Percentiles rank a stretch among this genome's conserved stretches.
phyloP scores from a whole-genome alignment of 2,329 filamentous ascomycete genomes.

The Penicillium sp. region DNA sequence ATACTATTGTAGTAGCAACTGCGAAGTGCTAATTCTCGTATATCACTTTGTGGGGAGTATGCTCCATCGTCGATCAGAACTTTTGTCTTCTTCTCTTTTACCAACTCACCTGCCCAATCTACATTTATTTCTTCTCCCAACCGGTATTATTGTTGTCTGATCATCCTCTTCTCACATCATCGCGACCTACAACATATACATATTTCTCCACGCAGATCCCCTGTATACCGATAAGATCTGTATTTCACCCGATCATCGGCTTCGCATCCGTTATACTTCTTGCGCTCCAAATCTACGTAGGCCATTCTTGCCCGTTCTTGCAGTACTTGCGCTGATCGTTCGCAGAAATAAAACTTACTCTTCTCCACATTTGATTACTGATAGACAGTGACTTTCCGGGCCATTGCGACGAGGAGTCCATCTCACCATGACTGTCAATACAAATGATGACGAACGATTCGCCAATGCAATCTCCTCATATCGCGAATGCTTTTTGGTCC shows the following conservation, averaged over 20 bases:
- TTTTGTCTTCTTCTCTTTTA: conserved; percentile 12
- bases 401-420: conserved; percentile 17
- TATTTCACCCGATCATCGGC: background rate
- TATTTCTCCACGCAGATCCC: background rate
- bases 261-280: background rate
- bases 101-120: conserved; percentile 19
- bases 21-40: conserved; percentile 10
- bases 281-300: background rate
- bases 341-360: conserved; percentile 4
- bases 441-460: conserved; percentile 42
- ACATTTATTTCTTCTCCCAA: conserved; percentile 9
- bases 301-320: background rate
- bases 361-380: conserved; percentile 29
- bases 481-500: conserved; percentile 44
- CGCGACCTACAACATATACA: background rate
- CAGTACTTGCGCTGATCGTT: background rate
- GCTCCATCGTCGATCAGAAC: conserved; percentile 12
- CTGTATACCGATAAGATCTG: background rate
- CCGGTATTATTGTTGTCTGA: conserved; percentile 5
- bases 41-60: conserved; percentile 12
- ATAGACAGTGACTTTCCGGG: conserved; percentile 29
- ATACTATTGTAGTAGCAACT: background rate
- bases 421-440: conserved; percentile 36
- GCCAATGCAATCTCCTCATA: conserved; percentile 43
- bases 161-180: background rate